Base-by-base conservation (phyloP, 2,329 filamentous ascomycete species). In the Cadophora sp. region DNA sequence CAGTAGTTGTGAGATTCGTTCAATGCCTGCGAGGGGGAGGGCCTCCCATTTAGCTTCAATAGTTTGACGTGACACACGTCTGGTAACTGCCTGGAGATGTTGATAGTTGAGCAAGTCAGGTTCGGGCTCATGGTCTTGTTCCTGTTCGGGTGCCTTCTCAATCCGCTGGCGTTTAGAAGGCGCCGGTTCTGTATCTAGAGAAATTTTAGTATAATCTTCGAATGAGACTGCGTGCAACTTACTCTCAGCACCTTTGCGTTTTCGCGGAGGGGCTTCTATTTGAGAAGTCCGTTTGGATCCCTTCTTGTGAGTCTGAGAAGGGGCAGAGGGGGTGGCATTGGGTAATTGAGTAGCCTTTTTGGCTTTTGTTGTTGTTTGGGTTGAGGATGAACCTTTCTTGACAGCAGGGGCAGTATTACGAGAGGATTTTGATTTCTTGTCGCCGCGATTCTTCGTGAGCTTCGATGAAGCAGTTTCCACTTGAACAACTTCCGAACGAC, bases 11-110 rank as follows among this genome's bases (percentile, higher is more conserved):
- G 82, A 80, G n/a, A 90, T 82, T 61, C 84, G 83, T 8, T 83
- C 79, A 64, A 91, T 78, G 50, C 89, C 86, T 27, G 82, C 78
- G 7, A 80, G 76, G 4, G 86, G 82, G 5, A 92, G 81, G 6
- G 85, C 81, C 2, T 82, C 80, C 90, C 90, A 93, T 75, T 90
- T 92, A 50, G 89, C 80, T 50, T 91, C 84, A 66, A 96, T 91
- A 45, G 83, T 85, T 33, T 85, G 83, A 68, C 84, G 85, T n/a
- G 88, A 85, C 51, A 93, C 81, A 50, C 81, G 81, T 43, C 82
- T 83, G 14, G 81, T 83, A 36, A 81, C 81, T 16, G 85, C 78
- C 7, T 82, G 80, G 59, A 90, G 78, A 71, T 86, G 83, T 53
- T 82, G 81, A 75, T 85, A 87, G 48, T 66, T 65, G 18, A 41